These are phyloP conservation scores for Croton laevigatus DNA, from an alignment of 441 rosid species.

Conservation along the genomic window DNA sequence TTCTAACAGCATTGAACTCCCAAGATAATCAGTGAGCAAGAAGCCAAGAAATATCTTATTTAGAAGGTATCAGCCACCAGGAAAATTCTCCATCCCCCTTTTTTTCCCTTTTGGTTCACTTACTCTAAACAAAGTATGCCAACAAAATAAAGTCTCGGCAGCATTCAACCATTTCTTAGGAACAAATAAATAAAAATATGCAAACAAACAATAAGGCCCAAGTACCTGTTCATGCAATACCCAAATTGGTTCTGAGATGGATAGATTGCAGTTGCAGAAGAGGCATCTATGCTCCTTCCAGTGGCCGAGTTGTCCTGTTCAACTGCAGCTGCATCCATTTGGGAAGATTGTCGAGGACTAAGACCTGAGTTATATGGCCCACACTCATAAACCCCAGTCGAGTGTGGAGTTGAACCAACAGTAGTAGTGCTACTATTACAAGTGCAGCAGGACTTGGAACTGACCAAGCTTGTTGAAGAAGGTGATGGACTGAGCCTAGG, in stretches of 20 bases:
- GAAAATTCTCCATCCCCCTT: slow-evolving; percentile 3
- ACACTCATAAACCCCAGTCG: slow-evolving; percentile 49
- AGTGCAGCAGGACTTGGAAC: slow-evolving; percentile 52
- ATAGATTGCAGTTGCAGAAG: slow-evolving; percentile 39
- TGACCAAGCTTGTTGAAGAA: slow-evolving; percentile 58
- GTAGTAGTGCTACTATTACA: slow-evolving; percentile 52
- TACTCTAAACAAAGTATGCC: slow-evolving; percentile 7
- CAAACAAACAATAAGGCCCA: background rate
- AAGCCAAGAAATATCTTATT: slow-evolving; percentile 14
- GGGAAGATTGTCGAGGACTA: slow-evolving; percentile 41
- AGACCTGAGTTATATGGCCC: slow-evolving; percentile 45
- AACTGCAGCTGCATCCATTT: slow-evolving; percentile 40
- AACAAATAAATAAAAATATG: slow-evolving; percentile 8
- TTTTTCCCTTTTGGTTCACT: background rate
- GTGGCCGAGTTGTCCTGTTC: slow-evolving; percentile 38
- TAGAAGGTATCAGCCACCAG: slow-evolving; percentile 10
- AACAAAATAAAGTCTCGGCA: background rate
- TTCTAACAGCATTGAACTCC: slow-evolving; percentile 3
- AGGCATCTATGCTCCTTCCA: slow-evolving; percentile 39
- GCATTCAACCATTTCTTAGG: background rate
- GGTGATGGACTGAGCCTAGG: slow-evolving; percentile 55
- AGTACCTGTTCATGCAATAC: slow-evolving; percentile 56
- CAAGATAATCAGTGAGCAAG: slow-evolving; percentile 19
- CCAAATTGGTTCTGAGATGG: slow-evolving; percentile 40
- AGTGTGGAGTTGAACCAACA: slow-evolving; percentile 53